Base-by-base conservation (phyloP, 2,329 filamentous ascomycete species). In the Stagonosporopsis vannaccii region DNA sequence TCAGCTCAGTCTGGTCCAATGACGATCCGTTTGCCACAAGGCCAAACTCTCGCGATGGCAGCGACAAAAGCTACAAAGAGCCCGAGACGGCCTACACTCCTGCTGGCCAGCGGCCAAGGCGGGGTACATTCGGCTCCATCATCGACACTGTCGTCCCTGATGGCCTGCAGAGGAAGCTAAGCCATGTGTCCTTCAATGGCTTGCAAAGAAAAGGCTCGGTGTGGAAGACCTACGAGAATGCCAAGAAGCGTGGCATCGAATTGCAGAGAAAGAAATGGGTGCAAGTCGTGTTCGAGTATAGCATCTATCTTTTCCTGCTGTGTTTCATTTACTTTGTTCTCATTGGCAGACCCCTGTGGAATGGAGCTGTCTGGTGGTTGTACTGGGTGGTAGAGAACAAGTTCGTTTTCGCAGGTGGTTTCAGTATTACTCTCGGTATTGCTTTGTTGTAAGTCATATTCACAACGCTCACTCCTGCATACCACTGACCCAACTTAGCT, bases 251-350 rank as follows among this genome's bases (percentile, higher is more conserved):
- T 35, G 61, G 66, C 12, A 33, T 28, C 19, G 37, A 69, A 25
- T 42, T 69, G 6, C 66, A 75, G 48, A 63, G 76, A 19, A 69
- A 69, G 39, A 66, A 71, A 39, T 76, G 71, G 69, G 71, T 71
- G 20, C 75, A 76, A 50, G 12, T 73, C 1, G 47, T 69, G 5
- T 79, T 80, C 48, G 75, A 79, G 61, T 77, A 74, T 45, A 57
- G 66, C 28, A 61, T 78, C 25, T 80, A 80, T 47, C 32, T 70
- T 2, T 77, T 37, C 35, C 40, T 67, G 20, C 17, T 77, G 3
- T 67, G 66, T 12, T 77, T 81, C 51, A 66, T 80, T 26, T 81
- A 81, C 54, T 79, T 82, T 20, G 76, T 81, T n/a, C 67, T 81
- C 1, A 63, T 82, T 9, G 80, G 80, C 4, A 52, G 76, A 49